Evolutionary conservation across 106 monocot species (phyloP).

Genomic region (Dioscorea alata): DNA sequence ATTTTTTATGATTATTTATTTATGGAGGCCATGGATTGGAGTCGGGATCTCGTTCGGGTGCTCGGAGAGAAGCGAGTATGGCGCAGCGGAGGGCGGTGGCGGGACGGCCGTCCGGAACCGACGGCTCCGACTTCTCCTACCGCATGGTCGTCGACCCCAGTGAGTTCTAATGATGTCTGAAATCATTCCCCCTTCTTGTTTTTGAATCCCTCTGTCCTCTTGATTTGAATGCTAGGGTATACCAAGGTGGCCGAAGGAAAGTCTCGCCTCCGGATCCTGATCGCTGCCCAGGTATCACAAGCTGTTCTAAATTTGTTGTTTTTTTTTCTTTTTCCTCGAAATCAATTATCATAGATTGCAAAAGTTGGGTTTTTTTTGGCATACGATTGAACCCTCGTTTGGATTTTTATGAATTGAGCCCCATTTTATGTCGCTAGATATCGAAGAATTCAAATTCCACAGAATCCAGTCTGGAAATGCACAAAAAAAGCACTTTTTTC

Average conservation of each 20-base stretch:
- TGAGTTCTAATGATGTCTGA: constrained; percentile 12
- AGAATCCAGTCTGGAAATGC: no score
- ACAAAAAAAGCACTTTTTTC: no score
- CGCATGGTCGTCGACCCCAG: constrained; percentile 90
- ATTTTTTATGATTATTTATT: no score
- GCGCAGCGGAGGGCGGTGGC: constrained; percentile 25
- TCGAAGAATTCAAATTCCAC: no score
- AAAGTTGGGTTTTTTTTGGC: no score
- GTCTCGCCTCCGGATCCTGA: constrained; percentile 37
- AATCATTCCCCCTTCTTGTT: neutral
- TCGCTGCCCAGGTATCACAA: constrained; percentile 36
- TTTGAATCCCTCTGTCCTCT: neutral
- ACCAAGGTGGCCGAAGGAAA: constrained; percentile 78
- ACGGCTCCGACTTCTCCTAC: constrained; percentile 89
- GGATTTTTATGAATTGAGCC: constrained; percentile 1
- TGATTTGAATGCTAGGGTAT: constrained; percentile 46
- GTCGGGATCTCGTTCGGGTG: neutral
- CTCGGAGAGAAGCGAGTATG: constrained; percentile 14
- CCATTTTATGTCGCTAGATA: no score
- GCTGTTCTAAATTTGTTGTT: no score
- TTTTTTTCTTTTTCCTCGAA: no score
- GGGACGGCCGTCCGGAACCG: constrained; percentile 76
- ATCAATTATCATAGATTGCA: no score
- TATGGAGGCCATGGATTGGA: no score
- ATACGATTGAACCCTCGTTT: neutral